Evolutionary conservation across 1,284 basidiomycete genomes (phyloP), one percentile per base, ranked within the genome.

Genomic region (Cystobasidiaceae sp.): DNA sequence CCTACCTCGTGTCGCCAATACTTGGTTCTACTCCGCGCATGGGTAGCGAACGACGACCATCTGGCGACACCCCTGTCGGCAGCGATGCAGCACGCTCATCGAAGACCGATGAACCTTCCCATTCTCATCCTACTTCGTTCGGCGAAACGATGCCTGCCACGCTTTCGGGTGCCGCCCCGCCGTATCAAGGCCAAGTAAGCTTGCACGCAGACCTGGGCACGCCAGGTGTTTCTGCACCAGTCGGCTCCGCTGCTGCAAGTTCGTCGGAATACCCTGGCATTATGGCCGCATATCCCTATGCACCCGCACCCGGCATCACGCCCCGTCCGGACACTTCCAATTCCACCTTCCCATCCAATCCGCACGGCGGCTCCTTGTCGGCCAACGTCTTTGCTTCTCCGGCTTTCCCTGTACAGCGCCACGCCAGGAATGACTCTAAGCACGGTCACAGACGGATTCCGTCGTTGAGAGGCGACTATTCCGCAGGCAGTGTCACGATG

Each of bases 401-500:
- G n/a, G n/a, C n/a, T n/a, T n/a, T 15, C 13, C 1, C 39, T 4
- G 39, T 11, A 23, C 39, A 44, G 15, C 9, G n/a, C 5, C 54
- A 56, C 41, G 7, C 37, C 7, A 37, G 39, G 7, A 32, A 17
- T n/a, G 17, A 27, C 25, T 4, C 41, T 28, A 23, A 30, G 17
- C 39, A 28, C n/a, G 28, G 41, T 7, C 54, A 56, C 23, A 4
- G 30, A 4, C 32, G 54, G 13, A 44, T 43, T 27, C 54, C 43
- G 8, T 59, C 56, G 6, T 17, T 59, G 15, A 55, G 44, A 56
- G 60, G 60, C n/a, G 60, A 62, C 30, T 64, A 55, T 23, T 64
- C 61, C 19, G 33, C 46, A 3, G 49, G 61, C 32, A 64, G 41
- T 48, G 61, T 64, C 0, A 64, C 61, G 32, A 64, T 64, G 61